A percentile compares a stretch with the other conserved stretches of the same genome.
phyloP scores from a whole-genome alignment of 2,329 filamentous ascomycete genomes.

The Aspergillus aculeatus region DNA sequence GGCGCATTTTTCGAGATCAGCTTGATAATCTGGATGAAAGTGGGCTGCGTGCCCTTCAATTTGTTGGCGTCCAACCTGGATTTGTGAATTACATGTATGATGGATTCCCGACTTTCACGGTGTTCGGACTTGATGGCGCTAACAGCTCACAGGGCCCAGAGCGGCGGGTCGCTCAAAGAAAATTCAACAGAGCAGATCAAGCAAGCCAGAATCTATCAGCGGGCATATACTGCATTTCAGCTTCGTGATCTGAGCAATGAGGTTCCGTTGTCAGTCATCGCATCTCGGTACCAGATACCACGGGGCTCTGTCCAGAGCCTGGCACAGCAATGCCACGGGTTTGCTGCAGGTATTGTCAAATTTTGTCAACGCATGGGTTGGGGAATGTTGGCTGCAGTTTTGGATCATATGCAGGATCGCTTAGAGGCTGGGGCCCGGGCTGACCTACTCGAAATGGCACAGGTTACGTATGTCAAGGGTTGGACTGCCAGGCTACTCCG shows the following conservation, averaged over 20 bases:
- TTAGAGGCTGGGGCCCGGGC: slow-evolving; percentile 69
- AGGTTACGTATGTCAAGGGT: slow-evolving; percentile 74
- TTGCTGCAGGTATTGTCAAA: slow-evolving; percentile 75
- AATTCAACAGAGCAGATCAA: slow-evolving; percentile 61
- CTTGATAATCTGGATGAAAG: slow-evolving; percentile 70
- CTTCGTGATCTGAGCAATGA: slow-evolving; percentile 79
- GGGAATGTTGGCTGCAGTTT: slow-evolving; percentile 68
- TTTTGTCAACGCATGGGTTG: slow-evolving; percentile 77
- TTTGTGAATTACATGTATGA: slow-evolving; percentile 65
- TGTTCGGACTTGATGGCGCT: not conserved
- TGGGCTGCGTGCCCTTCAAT: slow-evolving; percentile 64
- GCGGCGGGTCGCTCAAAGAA: slow-evolving; percentile 61
- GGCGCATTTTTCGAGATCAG: slow-evolving; percentile 70
- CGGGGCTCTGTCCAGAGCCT: slow-evolving; percentile 70
- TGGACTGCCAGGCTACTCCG: slow-evolving; percentile 72
- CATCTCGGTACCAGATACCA: slow-evolving; percentile 67
- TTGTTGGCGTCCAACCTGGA: slow-evolving; percentile 67
- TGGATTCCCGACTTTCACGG: not conserved
- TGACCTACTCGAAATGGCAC: slow-evolving; percentile 68
- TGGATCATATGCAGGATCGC: slow-evolving; percentile 74
- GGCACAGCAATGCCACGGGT: slow-evolving; percentile 73
- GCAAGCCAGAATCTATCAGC: slow-evolving; percentile 62
- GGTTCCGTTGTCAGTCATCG: slow-evolving; percentile 66
- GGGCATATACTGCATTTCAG: slow-evolving; percentile 74
- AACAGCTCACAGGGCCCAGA: slow-evolving; percentile 58